Evolutionary conservation across 805 yeast species (phyloP).

Genomic region (Tanozyma kutaoensis): DNA sequence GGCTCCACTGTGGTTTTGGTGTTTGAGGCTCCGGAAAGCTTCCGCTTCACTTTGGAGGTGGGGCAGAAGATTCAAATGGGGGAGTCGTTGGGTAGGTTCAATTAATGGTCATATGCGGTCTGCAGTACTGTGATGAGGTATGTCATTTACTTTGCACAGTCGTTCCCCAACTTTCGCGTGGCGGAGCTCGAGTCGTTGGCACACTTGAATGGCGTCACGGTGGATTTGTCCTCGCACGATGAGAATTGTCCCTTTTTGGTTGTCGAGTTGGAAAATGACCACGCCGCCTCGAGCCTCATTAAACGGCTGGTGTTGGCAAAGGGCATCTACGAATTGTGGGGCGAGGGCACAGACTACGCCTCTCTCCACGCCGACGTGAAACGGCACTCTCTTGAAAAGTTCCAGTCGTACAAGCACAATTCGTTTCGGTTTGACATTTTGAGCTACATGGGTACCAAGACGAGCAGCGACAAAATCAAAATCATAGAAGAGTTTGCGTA

Average conservation of each 20-base stretch:
- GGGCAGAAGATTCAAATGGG: slow-evolving; percentile 86
- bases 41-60: slow-evolving; percentile 51
- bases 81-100: slow-evolving; percentile 53
- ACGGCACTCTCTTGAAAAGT: slow-evolving; percentile 13
- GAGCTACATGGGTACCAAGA: slow-evolving; percentile 60
- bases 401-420: slow-evolving; percentile 23
- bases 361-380: slow-evolving; percentile 43
- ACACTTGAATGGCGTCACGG: slow-evolving; percentile 35
- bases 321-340: slow-evolving; percentile 81
- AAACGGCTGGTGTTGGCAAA: slow-evolving; percentile 56
- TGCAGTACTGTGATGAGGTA: slow-evolving; percentile 47
- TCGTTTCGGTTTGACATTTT: slow-evolving; percentile 75
- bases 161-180: slow-evolving; percentile 61
- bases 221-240: slow-evolving; percentile 49
- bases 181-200: slow-evolving; percentile 86
- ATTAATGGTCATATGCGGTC: too few relatives aligned
- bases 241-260: slow-evolving; percentile 57
- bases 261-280: slow-evolving; percentile 53
- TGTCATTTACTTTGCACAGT: slow-evolving; percentile 75
- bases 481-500: slow-evolving; percentile 64
- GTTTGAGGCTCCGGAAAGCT: slow-evolving; percentile 85
- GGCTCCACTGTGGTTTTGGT: slow-evolving; percentile 96
- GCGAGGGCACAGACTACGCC: slow-evolving; percentile 43
- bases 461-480: slow-evolving; percentile 34
- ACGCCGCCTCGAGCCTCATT: slow-evolving; percentile 51